Base-by-base conservation (phyloP, 345 rosid genomes). In the Citrus hindsii region DNA sequence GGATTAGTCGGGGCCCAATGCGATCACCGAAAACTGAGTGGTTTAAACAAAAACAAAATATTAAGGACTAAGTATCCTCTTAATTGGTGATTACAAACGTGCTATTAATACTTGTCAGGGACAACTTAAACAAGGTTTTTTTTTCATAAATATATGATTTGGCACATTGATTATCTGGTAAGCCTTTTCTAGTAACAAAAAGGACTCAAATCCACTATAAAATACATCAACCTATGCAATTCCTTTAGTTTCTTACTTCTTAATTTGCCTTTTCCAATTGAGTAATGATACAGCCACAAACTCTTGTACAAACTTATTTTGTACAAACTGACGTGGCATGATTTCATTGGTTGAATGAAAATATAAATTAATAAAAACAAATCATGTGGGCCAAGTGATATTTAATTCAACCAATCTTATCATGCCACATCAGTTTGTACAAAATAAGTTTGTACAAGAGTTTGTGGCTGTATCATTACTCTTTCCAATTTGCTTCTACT, bases 1-100 rank as follows among this genome's bases (percentile, higher is more conserved):
- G 6, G 0, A 33, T 33, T 33, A 33, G 35, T 33, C 6, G 0
- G 0, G 1, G 0, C 0, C 35, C 6, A 33, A 33, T 33, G 0
- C 4, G 35, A 0, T 5, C 35, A 0, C 35, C 1, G 35, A 5
- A 33, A 33, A 33, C 1, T 0, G 1, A 1, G 0, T 33, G 6
- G 1, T 33, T 33, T 33, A 33, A 33, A 32, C 33, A 32, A 32
- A 3, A 4, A 32, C 4, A 51, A 16, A 1, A 51, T 16, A 51
- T 18, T 16, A 51, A 16, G 21, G 22, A 53, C 22, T 18, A 18
- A 5, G 58, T 5, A 53, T 53, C 56, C 22, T 53, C 7, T 24
- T 12, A 40, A 68, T 10, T 25, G 42, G 7, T 9, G 24, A 25
- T 24, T 9, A 28, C 1, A 51, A 16, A 66, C 3, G 32, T 32